These are phyloP conservation scores for apple (Malus domestica) DNA, from an alignment of 306 rosid species.

Conservation along the genomic window ASM211411v1 NC_041792.1:21719907-21720406, in stretches of 20 bases:
- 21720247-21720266: neutral
- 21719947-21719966: conserved; percentile 56
- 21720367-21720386: neutral
- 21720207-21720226: neutral
- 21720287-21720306: neutral
- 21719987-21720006: conserved; percentile 28
- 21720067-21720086: neutral
- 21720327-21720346: neutral
- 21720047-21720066: conserved; percentile 28
- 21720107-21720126: neutral
- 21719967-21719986: conserved; percentile 5
- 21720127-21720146: neutral
- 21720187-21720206: neutral
- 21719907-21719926: conserved; percentile 17
- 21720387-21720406: neutral
- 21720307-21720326: neutral
- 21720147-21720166: neutral
- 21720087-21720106: neutral
- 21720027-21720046: conserved; percentile 27
- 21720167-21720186: neutral
- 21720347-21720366: neutral
- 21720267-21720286: neutral
- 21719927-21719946: conserved; percentile 33
- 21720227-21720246: neutral
- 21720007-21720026: conserved; percentile 48